Conservation (phyloP, 139 green algal species). For the Chlamydomonas sp. region DNA sequence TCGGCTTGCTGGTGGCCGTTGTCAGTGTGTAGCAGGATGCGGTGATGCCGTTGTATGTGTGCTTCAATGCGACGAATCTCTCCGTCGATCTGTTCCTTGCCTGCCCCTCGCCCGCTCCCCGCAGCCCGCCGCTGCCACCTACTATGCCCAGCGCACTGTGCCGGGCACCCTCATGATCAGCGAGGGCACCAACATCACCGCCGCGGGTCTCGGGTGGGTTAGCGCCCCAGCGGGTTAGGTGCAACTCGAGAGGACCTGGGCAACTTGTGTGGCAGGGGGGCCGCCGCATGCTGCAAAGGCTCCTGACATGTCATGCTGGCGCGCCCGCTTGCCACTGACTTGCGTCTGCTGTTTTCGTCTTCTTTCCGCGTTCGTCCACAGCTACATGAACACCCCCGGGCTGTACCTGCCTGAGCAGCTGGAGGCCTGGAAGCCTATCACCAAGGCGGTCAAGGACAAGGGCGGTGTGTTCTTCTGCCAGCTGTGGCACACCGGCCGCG, state of each 20-base stretch:
- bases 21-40: no score
- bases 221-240: not conserved
- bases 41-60: no score
- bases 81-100: no score
- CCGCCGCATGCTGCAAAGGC: no score
- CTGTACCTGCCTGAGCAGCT: slow-evolving; percentile 84
- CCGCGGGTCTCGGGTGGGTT: slow-evolving; percentile 55
- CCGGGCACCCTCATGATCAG: slow-evolving; percentile 73
- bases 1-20: no score
- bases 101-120: no score
- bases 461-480: slow-evolving; percentile 82
- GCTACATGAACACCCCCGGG: slow-evolving; percentile 62
- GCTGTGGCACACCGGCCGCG: slow-evolving; percentile 81
- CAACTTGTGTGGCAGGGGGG: not conserved
- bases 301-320: no score
- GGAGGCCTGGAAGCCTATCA: slow-evolving; percentile 87
- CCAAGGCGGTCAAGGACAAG: slow-evolving; percentile 79
- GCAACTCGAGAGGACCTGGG: not conserved
- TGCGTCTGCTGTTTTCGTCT: not conserved
- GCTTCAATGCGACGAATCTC: no score
- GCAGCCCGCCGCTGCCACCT: slow-evolving; percentile 25
- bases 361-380: not conserved
- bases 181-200: slow-evolving; percentile 68
- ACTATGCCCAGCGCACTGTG: slow-evolving; percentile 66
- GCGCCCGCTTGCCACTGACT: no score